Evolutionary conservation across 2,329 filamentous ascomycete genomes (phyloP).

Genomic region (Dactylella cylindrospora): DNA sequence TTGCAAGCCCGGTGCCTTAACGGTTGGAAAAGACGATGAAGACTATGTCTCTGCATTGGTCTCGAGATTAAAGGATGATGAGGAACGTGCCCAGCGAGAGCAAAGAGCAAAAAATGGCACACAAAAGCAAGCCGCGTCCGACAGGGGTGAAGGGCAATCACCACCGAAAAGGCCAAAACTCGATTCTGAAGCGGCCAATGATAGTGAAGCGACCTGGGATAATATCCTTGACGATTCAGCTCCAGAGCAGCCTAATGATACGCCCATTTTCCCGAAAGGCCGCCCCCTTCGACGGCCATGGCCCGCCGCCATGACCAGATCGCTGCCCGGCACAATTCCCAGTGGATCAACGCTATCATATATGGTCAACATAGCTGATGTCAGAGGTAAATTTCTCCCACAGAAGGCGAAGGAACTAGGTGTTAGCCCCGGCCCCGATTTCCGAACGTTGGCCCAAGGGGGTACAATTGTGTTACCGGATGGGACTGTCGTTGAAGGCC

Average conservation of each 20-base stretch:
- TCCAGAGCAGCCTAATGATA: constrained; percentile 3
- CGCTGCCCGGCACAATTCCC: constrained; percentile 68
- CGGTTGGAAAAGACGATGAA: constrained; percentile 37
- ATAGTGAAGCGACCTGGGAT: constrained; percentile 18
- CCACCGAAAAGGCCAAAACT: constrained; percentile 31
- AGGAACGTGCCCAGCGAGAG: constrained; percentile 43
- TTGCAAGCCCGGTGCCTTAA: constrained; percentile 16
- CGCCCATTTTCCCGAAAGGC: constrained; percentile 27
- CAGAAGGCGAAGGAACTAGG: constrained; percentile 66
- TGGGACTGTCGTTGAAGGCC: constrained; percentile 72
- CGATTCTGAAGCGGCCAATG: constrained; percentile 3
- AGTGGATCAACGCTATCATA: constrained; percentile 76
- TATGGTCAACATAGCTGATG: constrained; percentile 73
- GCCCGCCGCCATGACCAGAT: constrained; percentile 67
- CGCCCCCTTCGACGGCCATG: constrained; percentile 60
- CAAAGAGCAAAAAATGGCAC: constrained; percentile 41
- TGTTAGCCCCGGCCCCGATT: constrained; percentile 63
- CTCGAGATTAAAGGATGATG: constrained; percentile 31
- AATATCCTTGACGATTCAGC: neutral
- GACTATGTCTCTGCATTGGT: constrained; percentile 35
- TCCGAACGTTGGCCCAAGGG: constrained; percentile 63
- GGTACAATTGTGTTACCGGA: constrained; percentile 64
- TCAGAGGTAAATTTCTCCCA: constrained; percentile 77
- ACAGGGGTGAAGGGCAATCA: constrained; percentile 21
- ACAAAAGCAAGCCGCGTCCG: constrained; percentile 1